These are phyloP conservation scores for Suhomyces wounanorum DNA, from an alignment of 1,139 yeast species.

Conservation along the genomic window DNA sequence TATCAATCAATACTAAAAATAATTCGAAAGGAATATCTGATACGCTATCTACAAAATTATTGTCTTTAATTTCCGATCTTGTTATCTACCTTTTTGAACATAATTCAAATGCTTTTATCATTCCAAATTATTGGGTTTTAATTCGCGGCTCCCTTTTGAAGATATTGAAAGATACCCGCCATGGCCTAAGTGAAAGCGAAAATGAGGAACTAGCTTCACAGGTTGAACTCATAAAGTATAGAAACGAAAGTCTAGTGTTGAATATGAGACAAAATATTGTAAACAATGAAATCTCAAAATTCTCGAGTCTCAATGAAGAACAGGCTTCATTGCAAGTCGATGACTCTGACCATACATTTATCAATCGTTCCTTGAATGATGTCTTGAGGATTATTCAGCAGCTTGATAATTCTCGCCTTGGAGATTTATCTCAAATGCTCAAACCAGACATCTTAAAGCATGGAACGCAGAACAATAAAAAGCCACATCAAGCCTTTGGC, in stretches of 20 bases:
- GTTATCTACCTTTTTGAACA: constrained; percentile 54
- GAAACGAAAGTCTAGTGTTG: constrained; percentile 72
- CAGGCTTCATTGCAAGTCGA: constrained; percentile 1
- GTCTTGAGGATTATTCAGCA: constrained; percentile 33
- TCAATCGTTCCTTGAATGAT: constrained; percentile 38
- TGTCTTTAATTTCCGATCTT: constrained; percentile 31
- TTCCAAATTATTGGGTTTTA: constrained; percentile 72
- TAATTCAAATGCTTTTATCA: constrained; percentile 71
- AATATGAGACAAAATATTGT: constrained; percentile 31
- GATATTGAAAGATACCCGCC: constrained; percentile 38
- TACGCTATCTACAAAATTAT: constrained; percentile 24
- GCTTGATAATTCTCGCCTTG: constrained; percentile 36
- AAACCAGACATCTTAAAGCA: constrained; percentile 22
- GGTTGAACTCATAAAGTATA: constrained; percentile 59
- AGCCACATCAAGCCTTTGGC: not conserved
- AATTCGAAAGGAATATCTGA: constrained; percentile 9
- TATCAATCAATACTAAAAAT: not conserved
- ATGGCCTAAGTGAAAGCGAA: constrained; percentile 16
- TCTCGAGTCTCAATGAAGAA: not conserved
- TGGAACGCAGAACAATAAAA: not conserved
- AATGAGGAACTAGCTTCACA: constrained; percentile 48
- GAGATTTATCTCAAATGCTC: constrained; percentile 32
- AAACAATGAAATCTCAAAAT: not conserved
- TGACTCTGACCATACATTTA: constrained; percentile 16
- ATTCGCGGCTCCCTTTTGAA: constrained; percentile 47